phyloP scores from a whole-genome alignment of 2,329 filamentous ascomycete species.

The Fusarium longipes region DNA sequence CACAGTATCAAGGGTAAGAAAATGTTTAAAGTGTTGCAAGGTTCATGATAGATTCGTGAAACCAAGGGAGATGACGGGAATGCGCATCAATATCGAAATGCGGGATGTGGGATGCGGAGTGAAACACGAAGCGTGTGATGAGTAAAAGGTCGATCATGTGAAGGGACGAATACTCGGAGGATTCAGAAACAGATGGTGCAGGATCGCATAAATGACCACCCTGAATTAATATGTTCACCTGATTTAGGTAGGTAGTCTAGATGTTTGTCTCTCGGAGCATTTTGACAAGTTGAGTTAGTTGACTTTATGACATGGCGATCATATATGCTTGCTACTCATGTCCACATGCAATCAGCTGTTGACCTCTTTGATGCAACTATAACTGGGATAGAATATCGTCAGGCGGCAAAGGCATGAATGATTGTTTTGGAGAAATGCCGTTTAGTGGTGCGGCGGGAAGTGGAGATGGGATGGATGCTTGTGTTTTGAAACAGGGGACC shows the following conservation, averaged over 20 bases:
- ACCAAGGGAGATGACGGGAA: slow-evolving; percentile 32
- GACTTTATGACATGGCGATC: not conserved
- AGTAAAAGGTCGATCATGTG: slow-evolving; percentile 24
- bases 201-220: slow-evolving; percentile 22
- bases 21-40: slow-evolving; percentile 19
- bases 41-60: slow-evolving; percentile 24
- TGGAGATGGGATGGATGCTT: slow-evolving; percentile 26
- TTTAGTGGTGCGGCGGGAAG: slow-evolving; percentile 11
- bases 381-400: not conserved
- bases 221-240: slow-evolving; percentile 15
- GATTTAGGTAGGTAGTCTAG: not conserved
- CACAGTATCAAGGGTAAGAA: not conserved
- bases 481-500: slow-evolving; percentile 31
- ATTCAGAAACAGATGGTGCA: slow-evolving; percentile 4
- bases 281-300: not conserved
- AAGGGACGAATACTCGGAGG: not conserved
- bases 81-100: slow-evolving; percentile 23
- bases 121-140: slow-evolving; percentile 26
- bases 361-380: slow-evolving; percentile 2
- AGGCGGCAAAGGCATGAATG: slow-evolving; percentile 10
- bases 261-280: not conserved
- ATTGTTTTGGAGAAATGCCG: not conserved
- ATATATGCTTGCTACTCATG: not conserved
- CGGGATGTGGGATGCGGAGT: slow-evolving; percentile 35
- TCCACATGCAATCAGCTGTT: slow-evolving; percentile 8